phyloP scores from a whole-genome alignment of 805 yeast genomes.

The Spathaspora passalidarum region DNA sequence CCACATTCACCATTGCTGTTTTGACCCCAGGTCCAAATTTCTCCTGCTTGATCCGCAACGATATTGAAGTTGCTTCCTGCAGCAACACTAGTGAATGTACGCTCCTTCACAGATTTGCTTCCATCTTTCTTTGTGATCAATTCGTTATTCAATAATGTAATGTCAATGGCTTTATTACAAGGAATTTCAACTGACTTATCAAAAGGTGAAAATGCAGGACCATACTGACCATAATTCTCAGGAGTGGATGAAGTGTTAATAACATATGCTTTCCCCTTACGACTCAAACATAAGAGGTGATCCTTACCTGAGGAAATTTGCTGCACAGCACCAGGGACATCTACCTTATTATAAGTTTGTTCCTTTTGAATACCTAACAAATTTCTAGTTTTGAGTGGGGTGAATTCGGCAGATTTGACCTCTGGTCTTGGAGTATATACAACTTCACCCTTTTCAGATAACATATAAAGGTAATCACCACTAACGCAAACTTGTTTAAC shows the following conservation, averaged over 20 bases:
- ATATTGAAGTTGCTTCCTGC: slow-evolving; percentile 74
- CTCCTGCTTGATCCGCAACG: slow-evolving; percentile 64
- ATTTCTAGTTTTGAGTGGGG: slow-evolving; percentile 13
- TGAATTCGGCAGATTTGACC: slow-evolving; percentile 11
- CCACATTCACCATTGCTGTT: slow-evolving; percentile 87
- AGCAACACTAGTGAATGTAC: slow-evolving; percentile 59
- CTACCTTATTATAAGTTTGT: slow-evolving; percentile 7
- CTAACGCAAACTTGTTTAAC: slow-evolving; percentile 41
- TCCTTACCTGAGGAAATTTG: slow-evolving; percentile 59
- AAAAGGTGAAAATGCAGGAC: slow-evolving; percentile 72
- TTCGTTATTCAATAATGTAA: slow-evolving; percentile 55
- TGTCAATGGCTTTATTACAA: slow-evolving; percentile 37
- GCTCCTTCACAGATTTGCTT: slow-evolving; percentile 24
- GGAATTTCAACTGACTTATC: slow-evolving; percentile 31
- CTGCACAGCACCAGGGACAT: slow-evolving; percentile 23
- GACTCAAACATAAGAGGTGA: slow-evolving; percentile 66
- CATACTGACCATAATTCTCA: slow-evolving; percentile 75
- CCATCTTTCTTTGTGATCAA: slow-evolving; percentile 19
- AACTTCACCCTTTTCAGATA: slow-evolving; percentile 39
- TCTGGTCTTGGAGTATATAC: slow-evolving; percentile 27
- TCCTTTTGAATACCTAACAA: slow-evolving; percentile 20
- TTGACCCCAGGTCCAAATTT: slow-evolving; percentile 82
- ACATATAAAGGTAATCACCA: slow-evolving; percentile 45
- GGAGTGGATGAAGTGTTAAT: slow-evolving; percentile 53
- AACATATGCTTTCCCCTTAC: slow-evolving; percentile 58